Conservation (phyloP, 768 basidiomycete genomes). For the Leccinum arenicola region DNA sequence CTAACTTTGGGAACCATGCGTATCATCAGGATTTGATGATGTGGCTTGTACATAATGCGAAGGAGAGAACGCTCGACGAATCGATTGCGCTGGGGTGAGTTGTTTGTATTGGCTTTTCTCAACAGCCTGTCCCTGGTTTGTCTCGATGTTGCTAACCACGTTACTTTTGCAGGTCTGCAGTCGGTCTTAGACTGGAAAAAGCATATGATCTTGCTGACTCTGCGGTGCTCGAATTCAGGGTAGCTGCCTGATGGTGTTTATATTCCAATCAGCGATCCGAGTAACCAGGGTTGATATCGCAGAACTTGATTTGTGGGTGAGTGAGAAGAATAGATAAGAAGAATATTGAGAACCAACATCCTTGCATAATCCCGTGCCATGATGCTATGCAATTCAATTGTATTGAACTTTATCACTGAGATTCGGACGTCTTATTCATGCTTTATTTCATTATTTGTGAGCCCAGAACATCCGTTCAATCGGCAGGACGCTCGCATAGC, state of each 20-base stretch:
- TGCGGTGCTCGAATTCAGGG: neutral
- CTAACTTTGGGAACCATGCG: slow-evolving; percentile 43
- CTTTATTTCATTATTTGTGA: too few relatives aligned
- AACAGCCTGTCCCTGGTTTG: neutral
- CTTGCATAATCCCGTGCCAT: too few relatives aligned
- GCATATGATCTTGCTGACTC: neutral
- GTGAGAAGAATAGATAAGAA: too few relatives aligned
- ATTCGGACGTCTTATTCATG: too few relatives aligned
- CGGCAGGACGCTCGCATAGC: too few relatives aligned
- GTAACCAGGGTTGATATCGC: too few relatives aligned
- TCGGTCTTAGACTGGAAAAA: neutral
- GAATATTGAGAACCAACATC: too few relatives aligned
- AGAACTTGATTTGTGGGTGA: too few relatives aligned
- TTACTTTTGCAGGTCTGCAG: neutral
- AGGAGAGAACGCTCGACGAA: slow-evolving; percentile 39
- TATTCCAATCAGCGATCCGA: too few relatives aligned
- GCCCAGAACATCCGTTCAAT: too few relatives aligned
- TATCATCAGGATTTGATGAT: slow-evolving; percentile 48
- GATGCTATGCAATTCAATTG: too few relatives aligned
- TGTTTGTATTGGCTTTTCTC: neutral
- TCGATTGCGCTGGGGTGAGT: neutral
- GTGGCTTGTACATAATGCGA: slow-evolving; percentile 41
- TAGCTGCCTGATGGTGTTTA: neutral
- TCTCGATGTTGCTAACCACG: neutral
- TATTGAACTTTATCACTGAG: too few relatives aligned